A percentile compares a stretch with the other conserved stretches of the same genome.
Evolutionary conservation across 768 basidiomycete genomes (phyloP).

Genomic region (Rhizopogon vinicolor): DNA sequence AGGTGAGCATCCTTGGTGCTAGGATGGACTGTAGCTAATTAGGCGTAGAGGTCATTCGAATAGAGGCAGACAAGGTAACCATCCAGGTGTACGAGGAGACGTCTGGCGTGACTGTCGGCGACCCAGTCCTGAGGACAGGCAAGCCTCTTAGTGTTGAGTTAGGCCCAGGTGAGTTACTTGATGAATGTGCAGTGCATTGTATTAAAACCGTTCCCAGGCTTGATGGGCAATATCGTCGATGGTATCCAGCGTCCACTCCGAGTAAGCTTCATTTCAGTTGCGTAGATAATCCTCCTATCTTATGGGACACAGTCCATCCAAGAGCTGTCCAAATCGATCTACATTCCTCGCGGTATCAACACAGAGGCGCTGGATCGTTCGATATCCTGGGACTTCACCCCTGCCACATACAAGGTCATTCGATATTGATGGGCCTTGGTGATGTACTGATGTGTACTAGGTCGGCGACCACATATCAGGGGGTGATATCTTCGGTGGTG

Average conservation of each 20-base stretch:
- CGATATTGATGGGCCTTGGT: neutral
- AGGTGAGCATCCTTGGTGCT: slow-evolving; percentile 44
- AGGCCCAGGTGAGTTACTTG: slow-evolving; percentile 71
- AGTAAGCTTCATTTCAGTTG: slow-evolving; percentile 38
- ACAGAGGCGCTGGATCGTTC: slow-evolving; percentile 89
- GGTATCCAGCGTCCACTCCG: slow-evolving; percentile 92
- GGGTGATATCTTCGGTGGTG: slow-evolving; percentile 92
- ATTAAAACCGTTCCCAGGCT: slow-evolving; percentile 44
- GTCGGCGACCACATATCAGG: slow-evolving; percentile 97
- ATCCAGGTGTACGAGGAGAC: slow-evolving; percentile 99
- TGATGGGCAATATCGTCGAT: slow-evolving; percentile 99
- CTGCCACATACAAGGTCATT: slow-evolving; percentile 67
- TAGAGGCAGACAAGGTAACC: slow-evolving; percentile 96
- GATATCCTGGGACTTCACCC: slow-evolving; percentile 94
- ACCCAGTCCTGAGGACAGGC: slow-evolving; percentile 95
- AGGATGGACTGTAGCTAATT: slow-evolving; percentile 9
- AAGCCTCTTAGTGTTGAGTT: slow-evolving; percentile 98
- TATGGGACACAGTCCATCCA: slow-evolving; percentile 64
- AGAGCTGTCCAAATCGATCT: slow-evolving; percentile 97
- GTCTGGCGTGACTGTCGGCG: slow-evolving; percentile 97
- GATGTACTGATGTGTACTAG: slow-evolving; percentile 31
- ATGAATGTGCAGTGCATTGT: neutral
- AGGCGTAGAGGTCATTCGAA: slow-evolving; percentile 90
- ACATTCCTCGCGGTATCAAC: slow-evolving; percentile 98
- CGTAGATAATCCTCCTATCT: slow-evolving; percentile 6